phyloP scores from a whole-genome alignment of 192 early-diverging fungal species.

The Entomortierella lignicola region DNA sequence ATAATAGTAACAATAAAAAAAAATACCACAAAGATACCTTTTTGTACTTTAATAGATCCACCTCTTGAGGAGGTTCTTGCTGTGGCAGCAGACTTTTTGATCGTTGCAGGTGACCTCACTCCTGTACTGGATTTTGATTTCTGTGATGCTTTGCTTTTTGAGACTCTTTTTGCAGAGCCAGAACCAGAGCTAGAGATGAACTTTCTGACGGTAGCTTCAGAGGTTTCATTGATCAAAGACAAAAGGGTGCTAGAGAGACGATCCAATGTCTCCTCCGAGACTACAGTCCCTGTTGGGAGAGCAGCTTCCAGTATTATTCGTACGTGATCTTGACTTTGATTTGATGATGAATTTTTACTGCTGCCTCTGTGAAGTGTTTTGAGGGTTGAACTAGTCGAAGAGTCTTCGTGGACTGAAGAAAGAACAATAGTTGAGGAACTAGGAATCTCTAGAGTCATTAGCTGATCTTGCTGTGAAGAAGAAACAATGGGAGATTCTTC shows the following conservation, averaged over 20 bases:
- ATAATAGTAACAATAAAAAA: not conserved
- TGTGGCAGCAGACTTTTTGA: not conserved
- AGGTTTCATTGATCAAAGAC: slow-evolving; percentile 1
- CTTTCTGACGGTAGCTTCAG: not conserved
- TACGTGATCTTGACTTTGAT: too few relatives aligned
- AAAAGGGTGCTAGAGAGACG: not conserved
- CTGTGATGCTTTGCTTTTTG: too few relatives aligned
- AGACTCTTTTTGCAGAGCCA: too few relatives aligned
- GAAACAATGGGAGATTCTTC: too few relatives aligned
- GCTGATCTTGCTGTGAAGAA: too few relatives aligned
- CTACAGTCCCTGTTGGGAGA: slow-evolving; percentile 3
- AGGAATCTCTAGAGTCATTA: not conserved
- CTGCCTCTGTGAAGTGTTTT: not conserved
- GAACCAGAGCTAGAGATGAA: not conserved
- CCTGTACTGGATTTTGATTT: not conserved
- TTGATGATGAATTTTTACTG: too few relatives aligned
- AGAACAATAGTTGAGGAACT: not conserved
- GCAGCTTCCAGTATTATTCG: not conserved
- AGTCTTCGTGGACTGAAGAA: too few relatives aligned
- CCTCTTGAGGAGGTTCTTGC: not conserved
- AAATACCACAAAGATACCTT: not conserved
- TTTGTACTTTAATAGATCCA: not conserved
- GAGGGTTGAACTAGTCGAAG: too few relatives aligned
- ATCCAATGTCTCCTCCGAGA: slow-evolving; percentile 5
- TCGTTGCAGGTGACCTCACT: not conserved